These are phyloP conservation scores for Daphne laureola DNA, from an alignment of 441 rosid genomes.

Conservation along the genomic window DNA sequence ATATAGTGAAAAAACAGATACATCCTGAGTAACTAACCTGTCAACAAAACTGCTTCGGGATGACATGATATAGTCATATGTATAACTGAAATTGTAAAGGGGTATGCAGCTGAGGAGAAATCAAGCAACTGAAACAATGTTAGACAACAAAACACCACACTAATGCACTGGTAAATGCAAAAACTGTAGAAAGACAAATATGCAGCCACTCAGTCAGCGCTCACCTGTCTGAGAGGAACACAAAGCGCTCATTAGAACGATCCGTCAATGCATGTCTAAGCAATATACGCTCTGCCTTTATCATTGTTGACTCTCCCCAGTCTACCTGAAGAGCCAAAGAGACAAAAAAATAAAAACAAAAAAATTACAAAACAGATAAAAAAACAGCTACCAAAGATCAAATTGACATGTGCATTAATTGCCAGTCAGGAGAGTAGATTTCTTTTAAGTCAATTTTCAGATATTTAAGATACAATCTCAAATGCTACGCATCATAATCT, in stretches of 20 bases:
- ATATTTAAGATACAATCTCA: not conserved
- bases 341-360: too few species aligned
- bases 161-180: constrained; percentile 5
- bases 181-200: constrained; percentile 2
- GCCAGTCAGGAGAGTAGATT: too few species aligned
- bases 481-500: not conserved
- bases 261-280: constrained; percentile 84
- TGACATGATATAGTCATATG: constrained; percentile 82
- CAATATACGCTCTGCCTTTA: constrained; percentile 86
- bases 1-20: not conserved
- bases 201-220: constrained; percentile 13
- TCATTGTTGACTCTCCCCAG: constrained; percentile 97
- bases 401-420: not conserved
- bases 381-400: constrained; percentile 7
- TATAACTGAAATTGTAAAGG: constrained; percentile 88
- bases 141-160: constrained; percentile 20
- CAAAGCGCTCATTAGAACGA: constrained; percentile 68
- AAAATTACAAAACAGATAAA: not conserved
- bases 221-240: constrained; percentile 96
- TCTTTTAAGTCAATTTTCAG: not conserved
- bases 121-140: constrained; percentile 31
- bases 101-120: constrained; percentile 92
- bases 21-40: constrained; percentile 49
- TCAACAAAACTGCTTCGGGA: constrained; percentile 86
- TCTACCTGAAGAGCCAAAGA: constrained; percentile 53